These are phyloP conservation scores for Tricholoma sp. DNA, from an alignment of 768 basidiomycete species.

Conservation along the genomic window DNA sequence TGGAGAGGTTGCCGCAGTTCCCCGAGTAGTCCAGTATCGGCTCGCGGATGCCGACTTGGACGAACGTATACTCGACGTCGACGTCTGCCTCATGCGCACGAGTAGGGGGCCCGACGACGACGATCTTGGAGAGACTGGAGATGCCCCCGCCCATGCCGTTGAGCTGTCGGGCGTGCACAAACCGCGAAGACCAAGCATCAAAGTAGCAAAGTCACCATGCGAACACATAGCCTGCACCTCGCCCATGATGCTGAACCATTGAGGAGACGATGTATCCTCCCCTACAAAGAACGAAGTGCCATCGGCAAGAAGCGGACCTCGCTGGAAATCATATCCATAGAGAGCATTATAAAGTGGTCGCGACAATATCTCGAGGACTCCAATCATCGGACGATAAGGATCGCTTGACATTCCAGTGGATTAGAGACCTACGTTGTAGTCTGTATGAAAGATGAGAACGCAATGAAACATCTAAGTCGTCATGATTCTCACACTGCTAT, in stretches of 20 bases:
- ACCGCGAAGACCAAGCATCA: too few relatives aligned
- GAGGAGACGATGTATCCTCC: background rate
- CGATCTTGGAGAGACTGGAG: constrained; percentile 71
- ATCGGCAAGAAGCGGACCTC: background rate
- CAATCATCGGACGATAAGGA: background rate
- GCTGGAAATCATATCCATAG: background rate
- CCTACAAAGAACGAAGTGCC: background rate
- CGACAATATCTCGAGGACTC: background rate
- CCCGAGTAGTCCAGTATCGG: constrained; percentile 59
- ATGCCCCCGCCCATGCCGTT: constrained; percentile 82
- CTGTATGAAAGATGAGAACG: too few relatives aligned
- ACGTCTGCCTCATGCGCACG: constrained; percentile 40
- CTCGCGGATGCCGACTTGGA: constrained; percentile 58
- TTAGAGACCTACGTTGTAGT: too few relatives aligned
- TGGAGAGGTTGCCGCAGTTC: constrained; percentile 73
- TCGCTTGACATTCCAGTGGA: background rate
- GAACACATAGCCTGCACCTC: background rate
- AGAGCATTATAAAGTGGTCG: background rate
- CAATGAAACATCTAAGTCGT: too few relatives aligned
- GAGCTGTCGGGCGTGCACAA: constrained; percentile 64
- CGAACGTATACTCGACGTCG: constrained; percentile 71
- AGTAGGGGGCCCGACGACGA: constrained; percentile 54
- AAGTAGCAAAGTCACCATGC: background rate
- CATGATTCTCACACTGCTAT: too few relatives aligned
- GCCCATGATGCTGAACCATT: background rate